Conservation (phyloP, 2,329 filamentous ascomycete genomes). For the Nannizziopsis barbatae region DNA sequence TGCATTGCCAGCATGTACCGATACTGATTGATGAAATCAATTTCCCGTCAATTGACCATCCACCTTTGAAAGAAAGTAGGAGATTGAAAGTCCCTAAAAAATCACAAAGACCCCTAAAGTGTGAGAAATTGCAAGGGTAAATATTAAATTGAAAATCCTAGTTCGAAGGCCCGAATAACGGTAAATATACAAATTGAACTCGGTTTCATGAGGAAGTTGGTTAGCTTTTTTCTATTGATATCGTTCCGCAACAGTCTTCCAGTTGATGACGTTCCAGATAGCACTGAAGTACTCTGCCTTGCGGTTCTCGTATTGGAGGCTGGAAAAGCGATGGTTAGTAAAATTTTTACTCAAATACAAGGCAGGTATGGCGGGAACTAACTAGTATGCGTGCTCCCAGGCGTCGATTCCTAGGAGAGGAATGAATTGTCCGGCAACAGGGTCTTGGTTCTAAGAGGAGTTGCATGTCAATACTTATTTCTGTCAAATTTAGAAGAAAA, state of each 20-base stretch:
- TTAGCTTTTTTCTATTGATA: constrained; percentile 33
- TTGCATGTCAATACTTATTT: no score
- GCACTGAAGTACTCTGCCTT: constrained; percentile 93
- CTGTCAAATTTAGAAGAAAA: background rate
- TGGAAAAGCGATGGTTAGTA: constrained; percentile 22
- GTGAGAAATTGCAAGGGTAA: no score
- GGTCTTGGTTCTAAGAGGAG: constrained; percentile 64
- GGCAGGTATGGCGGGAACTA: constrained; percentile 25
- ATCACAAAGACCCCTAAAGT: no score
- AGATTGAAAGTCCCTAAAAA: no score
- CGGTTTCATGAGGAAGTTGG: no score
- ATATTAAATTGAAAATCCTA: no score
- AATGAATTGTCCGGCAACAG: constrained; percentile 69
- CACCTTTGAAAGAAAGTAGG: no score
- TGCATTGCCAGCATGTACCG: no score
- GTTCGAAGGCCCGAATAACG: no score
- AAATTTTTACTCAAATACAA: background rate
- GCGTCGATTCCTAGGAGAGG: constrained; percentile 84
- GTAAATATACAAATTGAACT: no score
- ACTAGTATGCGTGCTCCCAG: constrained; percentile 94
- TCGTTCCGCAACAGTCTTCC: constrained; percentile 75
- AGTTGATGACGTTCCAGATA: constrained; percentile 93
- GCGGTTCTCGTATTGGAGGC: constrained; percentile 88
- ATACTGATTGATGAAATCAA: no score
- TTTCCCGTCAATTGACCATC: no score